Evolutionary conservation across 495 filamentous ascomycete genomes (phyloP), one percentile per base, ranked within the genome.

Genomic region (Hypoxylon subgilvum): DNA sequence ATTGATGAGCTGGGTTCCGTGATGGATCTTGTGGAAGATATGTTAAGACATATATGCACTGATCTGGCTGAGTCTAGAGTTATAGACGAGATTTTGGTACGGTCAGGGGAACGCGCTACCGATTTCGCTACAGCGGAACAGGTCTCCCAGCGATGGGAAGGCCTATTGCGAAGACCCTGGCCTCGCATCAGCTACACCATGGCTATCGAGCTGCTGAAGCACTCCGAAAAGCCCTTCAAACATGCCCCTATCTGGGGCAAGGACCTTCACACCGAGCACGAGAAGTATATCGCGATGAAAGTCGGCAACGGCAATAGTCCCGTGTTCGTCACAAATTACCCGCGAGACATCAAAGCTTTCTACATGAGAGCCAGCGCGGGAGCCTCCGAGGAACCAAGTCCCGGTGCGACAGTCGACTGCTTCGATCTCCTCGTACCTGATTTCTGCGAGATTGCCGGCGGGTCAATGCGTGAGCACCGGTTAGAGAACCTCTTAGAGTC

Each of bases 351-450:
- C 61, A 98, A 98, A 74, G 88, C 94, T 23, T 98, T 98, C 82
- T 98, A 98, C 74, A 98, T 97, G 94, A 63, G 67, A 12, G 25
- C 55, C n/a, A 48, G 27, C 28, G 49, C 51, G 9, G 44, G 47
- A 9, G 27, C 35, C 41, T 12, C 3, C 35, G 38, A 41, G 13
- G 38, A 13, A 40, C 12, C 61, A 34, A 40, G 55, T 40, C 68
- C 69, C n/a, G 45, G 65, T 50, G 69, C 75, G 45, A 96, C 92
- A 3, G 92, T 92, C 8, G 89, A 93, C 14, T 97, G 93, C 73
- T 98, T 98, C 69, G 94, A 98, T 76, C 86, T 98, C 43, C 82
- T 98, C 13, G 83, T 97, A 25, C 93, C 94, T 10, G 89, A 92
- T 52, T 75, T 91, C 47, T 91, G 90, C 71, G 94, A 98, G 72